Conservation (phyloP, 2,329 filamentous ascomycete species). For the Chaetomiaceae sp. region DNA sequence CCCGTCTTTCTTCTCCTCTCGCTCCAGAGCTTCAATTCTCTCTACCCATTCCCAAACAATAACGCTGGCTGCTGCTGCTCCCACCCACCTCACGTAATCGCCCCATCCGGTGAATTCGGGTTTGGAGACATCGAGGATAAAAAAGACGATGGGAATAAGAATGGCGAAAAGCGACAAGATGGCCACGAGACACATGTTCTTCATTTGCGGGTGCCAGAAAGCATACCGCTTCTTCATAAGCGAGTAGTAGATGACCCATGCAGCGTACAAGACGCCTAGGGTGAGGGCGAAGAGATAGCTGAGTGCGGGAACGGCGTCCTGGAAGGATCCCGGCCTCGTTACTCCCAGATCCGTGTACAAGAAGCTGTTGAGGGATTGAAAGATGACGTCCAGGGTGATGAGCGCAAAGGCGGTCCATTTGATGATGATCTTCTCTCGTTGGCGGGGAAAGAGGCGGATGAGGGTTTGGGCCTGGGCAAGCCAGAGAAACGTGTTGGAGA, state of each 20-base stretch:
- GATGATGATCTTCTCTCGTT: conserved; percentile 96
- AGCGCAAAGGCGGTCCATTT: conserved; percentile 97
- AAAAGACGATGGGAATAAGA: conserved; percentile 84
- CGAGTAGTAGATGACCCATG: conserved; percentile 90
- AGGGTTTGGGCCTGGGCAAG: conserved; percentile 94
- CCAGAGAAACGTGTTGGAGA: conserved; percentile 96
- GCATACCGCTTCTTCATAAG: conserved; percentile 88
- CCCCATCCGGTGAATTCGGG: conserved; percentile 86
- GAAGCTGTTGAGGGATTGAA: conserved; percentile 89
- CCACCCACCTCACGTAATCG: conserved; percentile 95
- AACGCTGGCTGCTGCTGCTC: conserved; percentile 87
- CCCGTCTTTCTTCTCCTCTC: conserved; percentile 89
- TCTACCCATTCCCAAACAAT: conserved; percentile 99
- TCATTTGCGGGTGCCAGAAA: conserved; percentile 86
- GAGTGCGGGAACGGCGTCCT: conserved; percentile 82
- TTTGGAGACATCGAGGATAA: conserved; percentile 82
- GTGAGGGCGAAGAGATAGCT: conserved; percentile 87
- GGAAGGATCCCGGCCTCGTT: conserved; percentile 66
- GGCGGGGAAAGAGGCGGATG: conserved; percentile 89
- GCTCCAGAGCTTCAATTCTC: conserved; percentile 83
- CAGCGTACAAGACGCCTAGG: conserved; percentile 79
- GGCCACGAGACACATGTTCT: conserved; percentile 78
- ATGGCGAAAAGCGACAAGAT: conserved; percentile 74
- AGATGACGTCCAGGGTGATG: conserved; percentile 83
- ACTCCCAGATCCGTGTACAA: conserved; percentile 42